Evolutionary conservation across 768 basidiomycete species (phyloP).

Genomic region (Rhizopogon salebrosus): DNA sequence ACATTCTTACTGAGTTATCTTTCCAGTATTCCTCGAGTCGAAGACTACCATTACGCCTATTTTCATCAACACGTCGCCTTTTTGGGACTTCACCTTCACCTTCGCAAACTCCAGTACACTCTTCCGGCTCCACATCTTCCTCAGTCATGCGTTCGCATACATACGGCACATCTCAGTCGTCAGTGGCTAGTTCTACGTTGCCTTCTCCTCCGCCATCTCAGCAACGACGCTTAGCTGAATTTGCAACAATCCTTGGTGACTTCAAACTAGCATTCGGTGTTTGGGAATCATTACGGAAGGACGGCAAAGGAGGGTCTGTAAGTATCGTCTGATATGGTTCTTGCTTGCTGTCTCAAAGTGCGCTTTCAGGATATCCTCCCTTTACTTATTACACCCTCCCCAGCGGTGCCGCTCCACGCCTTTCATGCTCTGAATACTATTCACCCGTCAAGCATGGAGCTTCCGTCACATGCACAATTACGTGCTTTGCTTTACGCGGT

Average conservation of each 20-base stretch:
- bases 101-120: conserved; percentile 35
- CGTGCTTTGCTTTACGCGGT: conserved; percentile 63
- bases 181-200: conserved; percentile 9
- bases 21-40: conserved; percentile 65
- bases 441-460: conserved; percentile 38
- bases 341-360: neutral
- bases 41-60: conserved; percentile 77
- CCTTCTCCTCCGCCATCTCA: conserved; percentile 51
- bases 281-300: conserved; percentile 87
- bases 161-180: conserved; percentile 31
- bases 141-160: conserved; percentile 33
- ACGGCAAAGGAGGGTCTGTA: conserved; percentile 84
- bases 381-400: conserved; percentile 62
- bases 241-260: conserved; percentile 90
- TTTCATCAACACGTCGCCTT: conserved; percentile 78
- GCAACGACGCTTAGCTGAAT: conserved; percentile 88
- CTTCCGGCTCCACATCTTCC: conserved; percentile 35
- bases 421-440: conserved; percentile 53
- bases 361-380: conserved; percentile 73
- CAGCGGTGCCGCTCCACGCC: conserved; percentile 54
- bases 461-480: conserved; percentile 60
- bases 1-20: conserved; percentile 1
- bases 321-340: conserved; percentile 18
- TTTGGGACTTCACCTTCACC: conserved; percentile 63
- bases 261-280: conserved; percentile 75